Evolutionary conservation across 2,329 filamentous ascomycete genomes (phyloP).

Genomic region (Neodidymelliopsis sp.): DNA sequence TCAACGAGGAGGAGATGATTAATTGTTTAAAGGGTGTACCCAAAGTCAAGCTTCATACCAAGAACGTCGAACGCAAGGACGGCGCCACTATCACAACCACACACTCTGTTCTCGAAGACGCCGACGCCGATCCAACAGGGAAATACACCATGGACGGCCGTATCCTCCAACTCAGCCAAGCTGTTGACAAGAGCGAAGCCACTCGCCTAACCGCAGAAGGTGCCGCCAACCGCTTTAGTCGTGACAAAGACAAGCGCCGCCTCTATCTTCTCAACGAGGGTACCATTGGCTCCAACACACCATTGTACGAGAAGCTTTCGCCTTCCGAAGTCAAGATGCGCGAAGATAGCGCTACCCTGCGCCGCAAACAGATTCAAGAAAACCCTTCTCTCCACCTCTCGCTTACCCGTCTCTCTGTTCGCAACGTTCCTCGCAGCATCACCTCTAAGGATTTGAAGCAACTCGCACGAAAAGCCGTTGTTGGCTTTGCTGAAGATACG

Average conservation of each 20-base stretch:
- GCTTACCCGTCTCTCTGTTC: slow-evolving; percentile 86
- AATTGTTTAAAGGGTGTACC: slow-evolving; percentile 80
- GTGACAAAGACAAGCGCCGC: slow-evolving; percentile 86
- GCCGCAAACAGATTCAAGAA: slow-evolving; percentile 86
- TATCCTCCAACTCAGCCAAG: slow-evolving; percentile 81
- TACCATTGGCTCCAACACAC: slow-evolving; percentile 76
- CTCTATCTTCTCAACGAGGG: slow-evolving; percentile 90
- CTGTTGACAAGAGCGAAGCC: slow-evolving; percentile 85
- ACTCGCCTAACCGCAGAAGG: slow-evolving; percentile 75
- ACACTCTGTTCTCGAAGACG: slow-evolving; percentile 87
- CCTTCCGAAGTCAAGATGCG: slow-evolving; percentile 85
- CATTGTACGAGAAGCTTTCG: slow-evolving; percentile 78
- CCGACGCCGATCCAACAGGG: slow-evolving; percentile 79
- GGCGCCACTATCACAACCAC: slow-evolving; percentile 46
- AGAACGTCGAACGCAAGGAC: slow-evolving; percentile 45
- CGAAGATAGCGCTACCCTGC: slow-evolving; percentile 84
- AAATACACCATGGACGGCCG: slow-evolving; percentile 91
- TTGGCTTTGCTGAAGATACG: slow-evolving; percentile 91
- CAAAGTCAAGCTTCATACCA: slow-evolving; percentile 47
- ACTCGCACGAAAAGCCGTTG: slow-evolving; percentile 88
- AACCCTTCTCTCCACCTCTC: slow-evolving; percentile 91
- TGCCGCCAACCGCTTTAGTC: slow-evolving; percentile 66
- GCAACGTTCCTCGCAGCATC: slow-evolving; percentile 86
- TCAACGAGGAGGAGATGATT: slow-evolving; percentile 76
- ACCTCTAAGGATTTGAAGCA: slow-evolving; percentile 89